These are phyloP conservation scores for Auriculariales sp. DNA, from an alignment of 768 basidiomycete species.

Conservation along the genomic window DNA sequence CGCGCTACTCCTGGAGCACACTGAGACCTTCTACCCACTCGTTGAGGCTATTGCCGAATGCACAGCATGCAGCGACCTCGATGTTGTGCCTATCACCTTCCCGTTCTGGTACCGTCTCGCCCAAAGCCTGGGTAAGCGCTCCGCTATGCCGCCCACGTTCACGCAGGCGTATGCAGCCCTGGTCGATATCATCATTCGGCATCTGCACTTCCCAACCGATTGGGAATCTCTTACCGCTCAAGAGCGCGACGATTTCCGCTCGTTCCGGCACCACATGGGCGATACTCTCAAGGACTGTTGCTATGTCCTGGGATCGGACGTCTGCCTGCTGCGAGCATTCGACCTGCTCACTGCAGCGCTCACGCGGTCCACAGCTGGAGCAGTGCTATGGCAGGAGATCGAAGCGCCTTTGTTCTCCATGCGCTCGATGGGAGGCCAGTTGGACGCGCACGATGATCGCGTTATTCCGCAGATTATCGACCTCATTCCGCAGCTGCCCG, in stretches of 20 bases:
- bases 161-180: slow-evolving; percentile 71
- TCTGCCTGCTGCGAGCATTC: slow-evolving; percentile 69
- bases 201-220: slow-evolving; percentile 84
- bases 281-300: slow-evolving; percentile 99
- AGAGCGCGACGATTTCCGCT: slow-evolving; percentile 86
- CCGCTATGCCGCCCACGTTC: slow-evolving; percentile 60
- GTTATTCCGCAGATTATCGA: slow-evolving; percentile 96
- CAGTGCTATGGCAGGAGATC: slow-evolving; percentile 83
- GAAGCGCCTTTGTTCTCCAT: slow-evolving; percentile 96
- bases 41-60: slow-evolving; percentile 91
- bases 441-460: slow-evolving; percentile 66
- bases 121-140: slow-evolving; percentile 69
- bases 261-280: slow-evolving; percentile 96
- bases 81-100: slow-evolving; percentile 95
- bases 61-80: slow-evolving; percentile 83
- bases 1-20: slow-evolving; percentile 72
- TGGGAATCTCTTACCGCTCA: slow-evolving; percentile 48
- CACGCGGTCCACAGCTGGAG: slow-evolving; percentile 24
- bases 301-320: slow-evolving; percentile 75
- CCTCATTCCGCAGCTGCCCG: slow-evolving; percentile 76
- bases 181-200: slow-evolving; percentile 73
- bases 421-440: slow-evolving; percentile 94
- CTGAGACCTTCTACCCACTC: slow-evolving; percentile 85
- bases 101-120: slow-evolving; percentile 97
- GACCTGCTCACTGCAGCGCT: slow-evolving; percentile 67